Evolutionary conservation across 2,329 filamentous ascomycete genomes (phyloP), one percentile per base, ranked within the genome.

Genomic region (Phaeophleospora eucalypticola): DNA sequence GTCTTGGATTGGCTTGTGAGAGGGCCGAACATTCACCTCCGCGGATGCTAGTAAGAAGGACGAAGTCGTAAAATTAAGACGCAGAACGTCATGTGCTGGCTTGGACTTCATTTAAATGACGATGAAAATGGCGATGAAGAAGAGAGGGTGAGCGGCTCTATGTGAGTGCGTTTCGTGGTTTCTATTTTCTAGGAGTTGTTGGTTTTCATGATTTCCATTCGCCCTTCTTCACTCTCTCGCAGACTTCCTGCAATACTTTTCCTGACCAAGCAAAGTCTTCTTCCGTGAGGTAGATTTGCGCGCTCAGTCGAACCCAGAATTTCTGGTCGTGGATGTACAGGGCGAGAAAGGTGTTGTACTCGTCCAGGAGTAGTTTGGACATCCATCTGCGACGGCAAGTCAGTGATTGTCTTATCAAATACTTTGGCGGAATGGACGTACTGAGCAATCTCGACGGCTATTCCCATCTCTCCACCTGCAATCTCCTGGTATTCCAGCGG

Each of bases 231-330:
- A 78, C 75, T 54, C 75, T 68, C 35, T 71, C 71, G 58, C 77
- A 82, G 4, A 86, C 56, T 27, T 72, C 69, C 62, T 79, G 77
- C 59, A 93, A 65, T 7, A 77, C 70, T 41, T 72, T 62, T 0
- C 76, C 87, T 3, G 78, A 76, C 78, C 80, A 87, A 63, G 84
- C 79, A 61, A 93, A 95, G 66, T 96, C 89, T 10, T 75, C 74
- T 54, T 84, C 64, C 19, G 88, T 87, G n/a, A 96, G 68, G 64
- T 93, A 97, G 0, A 93, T 78, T 73, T 95, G 89, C 12, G 80
- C 87, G 62, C 86, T 89, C 39, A 95, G 61, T 40, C 91, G 73
- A 0, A 77, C 73, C 86, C 86, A 95, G 64, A 83, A 78, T 43
- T 74, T 74, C 0, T 76, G 77, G 0, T 69, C 74, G 55, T 89